Evolutionary conservation across 805 yeast genomes (phyloP).

Genomic region (Sporopachydermia lactativora): DNA sequence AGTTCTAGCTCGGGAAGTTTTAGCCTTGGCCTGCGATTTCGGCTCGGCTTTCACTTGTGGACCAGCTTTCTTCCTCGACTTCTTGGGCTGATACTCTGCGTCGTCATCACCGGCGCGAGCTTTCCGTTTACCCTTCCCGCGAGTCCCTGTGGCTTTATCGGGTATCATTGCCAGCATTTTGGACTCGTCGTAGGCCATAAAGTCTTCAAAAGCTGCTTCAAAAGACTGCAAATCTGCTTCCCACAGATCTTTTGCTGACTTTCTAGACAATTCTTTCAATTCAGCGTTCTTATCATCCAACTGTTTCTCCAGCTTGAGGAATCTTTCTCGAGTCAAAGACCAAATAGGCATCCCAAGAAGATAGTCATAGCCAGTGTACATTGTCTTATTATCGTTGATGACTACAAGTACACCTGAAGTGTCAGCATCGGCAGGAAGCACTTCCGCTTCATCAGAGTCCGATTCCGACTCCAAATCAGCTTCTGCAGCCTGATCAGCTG

Average conservation of each 20-base stretch:
- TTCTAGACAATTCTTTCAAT: conserved; percentile 46
- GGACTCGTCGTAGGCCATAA: conserved; percentile 49
- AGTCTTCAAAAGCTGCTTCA: conserved; percentile 47
- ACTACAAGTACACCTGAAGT: conserved; percentile 23
- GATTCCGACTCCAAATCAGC: conserved; percentile 11
- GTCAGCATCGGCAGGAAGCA: conserved; percentile 21
- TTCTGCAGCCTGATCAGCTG: conserved; percentile 23
- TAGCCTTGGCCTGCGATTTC: conserved; percentile 3
- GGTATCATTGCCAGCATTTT: conserved; percentile 38
- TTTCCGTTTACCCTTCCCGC: conserved; percentile 20
- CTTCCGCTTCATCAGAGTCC: conserved; percentile 27
- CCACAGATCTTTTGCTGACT: conserved; percentile 85
- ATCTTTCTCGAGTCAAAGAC: conserved; percentile 85
- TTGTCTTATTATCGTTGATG: conserved; percentile 25
- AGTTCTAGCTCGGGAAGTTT: conserved; percentile 3
- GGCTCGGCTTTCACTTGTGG: conserved; percentile 6
- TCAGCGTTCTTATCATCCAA: conserved; percentile 60
- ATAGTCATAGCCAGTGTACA: conserved; percentile 65
- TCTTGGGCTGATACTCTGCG: conserved; percentile 13
- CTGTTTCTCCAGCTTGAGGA: conserved; percentile 64
- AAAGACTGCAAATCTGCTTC: conserved; percentile 67
- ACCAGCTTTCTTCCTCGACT: conserved; percentile 9
- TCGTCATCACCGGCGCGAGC: conserved; percentile 21
- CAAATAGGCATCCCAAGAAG: conserved; percentile 85
- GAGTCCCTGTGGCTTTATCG: conserved; percentile 20